Conservation (phyloP, 2,329 filamentous ascomycete genomes). For the Ceratocystiopsis minuta region DNA sequence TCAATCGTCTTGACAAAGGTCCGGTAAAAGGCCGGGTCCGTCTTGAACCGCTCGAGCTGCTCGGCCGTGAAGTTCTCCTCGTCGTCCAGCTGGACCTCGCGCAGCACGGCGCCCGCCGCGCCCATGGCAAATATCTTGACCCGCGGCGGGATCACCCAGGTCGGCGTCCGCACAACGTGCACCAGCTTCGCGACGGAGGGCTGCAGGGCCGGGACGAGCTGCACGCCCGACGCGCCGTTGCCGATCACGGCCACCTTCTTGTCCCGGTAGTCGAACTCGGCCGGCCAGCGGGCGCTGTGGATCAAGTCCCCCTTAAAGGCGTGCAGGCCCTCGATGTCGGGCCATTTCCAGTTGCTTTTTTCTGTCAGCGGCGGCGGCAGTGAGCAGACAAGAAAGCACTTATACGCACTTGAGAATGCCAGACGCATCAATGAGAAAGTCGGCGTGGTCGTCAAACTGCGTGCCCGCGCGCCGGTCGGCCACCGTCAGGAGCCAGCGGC, state of each 20-base stretch:
- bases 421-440: constrained; percentile 30
- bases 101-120: constrained; percentile 19
- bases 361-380: not conserved
- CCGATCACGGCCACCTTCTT: constrained; percentile 39
- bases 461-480: constrained; percentile 20
- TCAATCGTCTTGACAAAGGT: constrained; percentile 29
- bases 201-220: constrained; percentile 32
- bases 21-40: constrained; percentile 26
- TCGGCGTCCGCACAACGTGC: constrained; percentile 23
- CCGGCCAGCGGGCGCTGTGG: constrained; percentile 36
- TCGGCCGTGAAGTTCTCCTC: constrained; percentile 23
- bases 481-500: constrained; percentile 24
- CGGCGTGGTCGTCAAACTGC: constrained; percentile 25
- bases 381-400: not conserved
- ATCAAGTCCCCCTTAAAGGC: constrained; percentile 29
- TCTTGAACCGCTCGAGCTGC: constrained; percentile 29
- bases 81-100: constrained; percentile 22
- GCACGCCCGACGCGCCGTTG: constrained; percentile 35
- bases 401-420: constrained; percentile 34
- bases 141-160: constrained; percentile 22
- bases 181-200: constrained; percentile 19
- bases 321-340: constrained; percentile 26
- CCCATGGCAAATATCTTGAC: constrained; percentile 20
- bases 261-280: constrained; percentile 27
- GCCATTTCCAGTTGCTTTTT: constrained; percentile 32